phyloP scores from a whole-genome alignment of 805 yeast genomes.

The Starmerella scarabaei region DNA sequence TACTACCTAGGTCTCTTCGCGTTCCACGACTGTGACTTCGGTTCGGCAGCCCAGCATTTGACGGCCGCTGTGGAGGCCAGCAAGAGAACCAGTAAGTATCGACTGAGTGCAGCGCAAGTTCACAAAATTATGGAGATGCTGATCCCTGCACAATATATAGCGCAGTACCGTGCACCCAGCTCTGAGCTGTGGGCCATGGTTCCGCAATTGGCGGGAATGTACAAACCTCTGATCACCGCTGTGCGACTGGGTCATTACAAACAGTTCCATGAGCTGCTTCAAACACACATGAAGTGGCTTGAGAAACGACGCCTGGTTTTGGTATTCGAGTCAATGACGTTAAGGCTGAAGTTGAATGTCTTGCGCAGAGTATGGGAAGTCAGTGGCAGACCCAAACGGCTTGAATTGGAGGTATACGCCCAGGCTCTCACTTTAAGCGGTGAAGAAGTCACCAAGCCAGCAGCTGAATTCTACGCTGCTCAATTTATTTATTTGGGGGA shows the following conservation, averaged over 20 bases:
- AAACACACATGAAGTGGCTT: conserved; percentile 4
- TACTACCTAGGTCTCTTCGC: conserved; percentile 18
- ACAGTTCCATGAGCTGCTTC: conserved; percentile 2
- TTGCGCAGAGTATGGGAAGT: conserved; percentile 14
- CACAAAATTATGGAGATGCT: conserved; percentile 14
- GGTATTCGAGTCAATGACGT: conserved; percentile 10
- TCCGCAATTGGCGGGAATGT: conserved; percentile 11
- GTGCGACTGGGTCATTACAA: conserved; percentile 12
- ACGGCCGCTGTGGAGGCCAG: conserved; percentile 3
- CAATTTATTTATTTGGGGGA: conserved; percentile 16
- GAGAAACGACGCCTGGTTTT: conserved; percentile 15
- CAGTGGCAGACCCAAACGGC: conserved; percentile 11
- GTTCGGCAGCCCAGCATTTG: conserved; percentile 8
- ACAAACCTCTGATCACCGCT: conserved; percentile 9
- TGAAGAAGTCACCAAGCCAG: conserved; percentile 2
- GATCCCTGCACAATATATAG: conserved; percentile 15
- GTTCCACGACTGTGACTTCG: conserved; percentile 15
- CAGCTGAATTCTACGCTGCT: conserved; percentile 17
- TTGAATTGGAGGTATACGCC: conserved; percentile 6
- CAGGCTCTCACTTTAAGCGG: conserved; percentile 9
- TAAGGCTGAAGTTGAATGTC: conserved; percentile 11
- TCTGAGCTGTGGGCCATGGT: conserved; percentile 10
- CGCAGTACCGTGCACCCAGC: conserved; percentile 10
- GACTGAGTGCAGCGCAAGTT: conserved; percentile 4
- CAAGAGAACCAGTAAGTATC: not conserved